Evolutionary conservation across 2,329 filamentous ascomycete genomes (phyloP).

Genomic region (Dothideomycetes sp.): DNA sequence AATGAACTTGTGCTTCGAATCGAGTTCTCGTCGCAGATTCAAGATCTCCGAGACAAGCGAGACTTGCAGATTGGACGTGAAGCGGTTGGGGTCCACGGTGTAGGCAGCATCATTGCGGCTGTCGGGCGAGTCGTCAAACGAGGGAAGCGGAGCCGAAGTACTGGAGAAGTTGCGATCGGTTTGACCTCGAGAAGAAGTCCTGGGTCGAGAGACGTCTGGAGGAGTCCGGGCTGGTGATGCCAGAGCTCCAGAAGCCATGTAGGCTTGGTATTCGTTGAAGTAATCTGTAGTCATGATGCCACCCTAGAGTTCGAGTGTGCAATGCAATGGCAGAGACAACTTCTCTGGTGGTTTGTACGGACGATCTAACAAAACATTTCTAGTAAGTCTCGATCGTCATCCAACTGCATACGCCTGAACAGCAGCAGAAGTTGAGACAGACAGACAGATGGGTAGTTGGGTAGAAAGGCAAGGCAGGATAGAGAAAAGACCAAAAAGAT

Average conservation of each 20-base stretch:
- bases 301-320: too few relatives aligned
- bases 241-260: slow-evolving; percentile 47
- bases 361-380: slow-evolving; percentile 1
- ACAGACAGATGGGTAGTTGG: neutral
- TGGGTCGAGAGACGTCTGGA: slow-evolving; percentile 42
- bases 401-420: too few relatives aligned
- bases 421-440: too few relatives aligned
- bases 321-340: too few relatives aligned
- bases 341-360: too few relatives aligned
- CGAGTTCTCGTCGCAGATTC: slow-evolving; percentile 74
- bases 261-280: slow-evolving; percentile 37
- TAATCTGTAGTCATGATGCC: slow-evolving; percentile 34
- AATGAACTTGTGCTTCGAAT: slow-evolving; percentile 79
- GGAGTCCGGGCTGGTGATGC: slow-evolving; percentile 63
- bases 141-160: slow-evolving; percentile 49
- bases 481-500: neutral
- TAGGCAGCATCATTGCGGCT: slow-evolving; percentile 55
- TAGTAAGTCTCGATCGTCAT: neutral
- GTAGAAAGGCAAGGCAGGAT: neutral
- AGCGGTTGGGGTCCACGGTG: slow-evolving; percentile 78
- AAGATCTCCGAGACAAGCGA: slow-evolving; percentile 93
- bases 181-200: slow-evolving; percentile 50
- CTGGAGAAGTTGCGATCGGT: slow-evolving; percentile 53
- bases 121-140: slow-evolving; percentile 37
- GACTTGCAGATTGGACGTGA: slow-evolving; percentile 90